Evolutionary conservation across 2,329 filamentous ascomycete genomes (phyloP).

Genomic region (Pseudonectria buxi): DNA sequence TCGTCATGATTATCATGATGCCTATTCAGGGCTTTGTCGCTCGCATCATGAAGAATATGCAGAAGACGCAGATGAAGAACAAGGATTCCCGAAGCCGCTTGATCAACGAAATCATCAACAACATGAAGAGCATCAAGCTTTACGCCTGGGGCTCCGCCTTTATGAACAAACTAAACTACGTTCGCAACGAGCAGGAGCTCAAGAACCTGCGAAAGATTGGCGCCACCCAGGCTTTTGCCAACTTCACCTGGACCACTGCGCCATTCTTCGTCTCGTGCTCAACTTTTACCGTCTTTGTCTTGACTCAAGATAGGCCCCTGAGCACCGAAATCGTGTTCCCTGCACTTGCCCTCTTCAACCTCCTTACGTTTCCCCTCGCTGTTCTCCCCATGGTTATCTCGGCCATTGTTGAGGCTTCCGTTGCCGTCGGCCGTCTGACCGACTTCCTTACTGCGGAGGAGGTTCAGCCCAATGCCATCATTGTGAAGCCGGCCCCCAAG

Average conservation of each 20-base stretch:
- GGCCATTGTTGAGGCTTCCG: conserved; percentile 89
- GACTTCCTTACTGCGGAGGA: conserved; percentile 84
- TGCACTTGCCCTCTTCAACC: conserved; percentile 82
- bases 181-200: conserved; percentile 91
- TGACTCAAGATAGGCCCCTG: conserved; percentile 72
- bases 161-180: conserved; percentile 93
- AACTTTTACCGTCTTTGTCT: conserved; percentile 89
- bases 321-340: conserved; percentile 96
- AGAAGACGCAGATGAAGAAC: conserved; percentile 98
- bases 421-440: conserved; percentile 80
- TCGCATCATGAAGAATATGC: conserved; percentile 84
- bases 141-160: conserved; percentile 97
- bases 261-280: conserved; percentile 97
- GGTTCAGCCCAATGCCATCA: conserved; percentile 77
- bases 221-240: conserved; percentile 86
- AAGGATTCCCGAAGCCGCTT: conserved; percentile 89
- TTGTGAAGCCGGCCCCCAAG: conserved; percentile 59
- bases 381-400: conserved; percentile 98
- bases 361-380: conserved; percentile 89
- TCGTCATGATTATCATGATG: conserved; percentile 95
- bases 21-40: conserved; percentile 91
- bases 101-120: conserved; percentile 97
- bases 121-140: conserved; percentile 99
- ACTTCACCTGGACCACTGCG: conserved; percentile 96
- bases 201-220: conserved; percentile 96